These are phyloP conservation scores for Bimuria novae-zelandiae DNA, from an alignment of 2,329 filamentous ascomycete genomes.

Conservation along the genomic window DNA sequence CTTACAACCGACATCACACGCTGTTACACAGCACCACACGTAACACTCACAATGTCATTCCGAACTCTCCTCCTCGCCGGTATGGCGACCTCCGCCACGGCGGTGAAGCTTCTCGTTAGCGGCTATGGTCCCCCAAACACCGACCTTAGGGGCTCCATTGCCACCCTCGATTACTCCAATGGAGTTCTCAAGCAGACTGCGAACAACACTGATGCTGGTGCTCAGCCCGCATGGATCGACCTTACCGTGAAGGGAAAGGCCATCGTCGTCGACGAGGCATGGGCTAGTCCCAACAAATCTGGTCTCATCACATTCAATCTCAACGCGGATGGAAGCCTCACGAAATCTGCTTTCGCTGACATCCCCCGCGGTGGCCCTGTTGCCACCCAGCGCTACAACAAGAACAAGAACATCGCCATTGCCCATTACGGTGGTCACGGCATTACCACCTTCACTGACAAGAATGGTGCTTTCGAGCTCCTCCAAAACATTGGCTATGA, in stretches of 20 bases:
- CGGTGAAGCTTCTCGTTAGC: conserved; percentile 48
- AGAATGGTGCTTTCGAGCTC: conserved; percentile 15
- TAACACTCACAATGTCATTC: conserved; percentile 19
- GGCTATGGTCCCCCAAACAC: conserved; percentile 43
- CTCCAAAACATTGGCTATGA: conserved; percentile 52
- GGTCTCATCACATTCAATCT: conserved; percentile 47
- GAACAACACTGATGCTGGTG: conserved; percentile 55
- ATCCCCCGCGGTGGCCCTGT: conserved; percentile 48
- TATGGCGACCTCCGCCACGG: conserved; percentile 22
- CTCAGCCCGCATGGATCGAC: conserved; percentile 65
- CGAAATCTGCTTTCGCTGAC: conserved; percentile 36
- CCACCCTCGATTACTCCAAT: conserved; percentile 43
- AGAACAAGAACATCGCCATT: conserved; percentile 46
- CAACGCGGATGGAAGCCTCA: conserved; percentile 46
- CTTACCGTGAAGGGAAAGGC: conserved; percentile 58
- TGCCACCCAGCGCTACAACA: conserved; percentile 48
- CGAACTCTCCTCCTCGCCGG: conserved; percentile 21
- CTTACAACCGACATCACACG: neutral
- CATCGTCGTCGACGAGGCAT: conserved; percentile 65
- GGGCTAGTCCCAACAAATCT: conserved; percentile 50
- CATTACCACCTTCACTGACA: conserved; percentile 40
- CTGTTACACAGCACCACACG: neutral
- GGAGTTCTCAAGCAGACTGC: conserved; percentile 51
- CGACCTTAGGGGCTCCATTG: conserved; percentile 44
- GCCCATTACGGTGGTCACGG: conserved; percentile 49